Base-by-base conservation (phyloP, 306 rosid species). In the Cicer bijugum region DNA sequence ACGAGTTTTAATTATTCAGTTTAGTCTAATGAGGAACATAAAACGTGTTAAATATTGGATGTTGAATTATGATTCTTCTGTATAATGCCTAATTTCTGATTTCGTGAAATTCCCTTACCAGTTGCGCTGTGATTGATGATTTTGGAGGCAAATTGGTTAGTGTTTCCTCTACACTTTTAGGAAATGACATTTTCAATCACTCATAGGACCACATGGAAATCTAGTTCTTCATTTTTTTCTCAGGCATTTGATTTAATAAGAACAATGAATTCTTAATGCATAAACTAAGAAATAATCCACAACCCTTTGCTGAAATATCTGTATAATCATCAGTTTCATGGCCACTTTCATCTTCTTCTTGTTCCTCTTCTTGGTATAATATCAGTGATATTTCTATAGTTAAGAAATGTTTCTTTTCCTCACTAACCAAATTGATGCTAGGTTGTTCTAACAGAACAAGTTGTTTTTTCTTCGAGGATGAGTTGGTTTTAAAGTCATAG, bases 211-310 rank as follows among this genome's bases (percentile, higher is more conserved):
- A 72, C 69, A 68, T 17, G 70, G 81, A 74, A 60, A 77, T n/a
- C 17, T 17, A 17, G 17, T 17, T 80, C 77, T 78, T 42, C 86
- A 15, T 77, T 65, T 86, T 88, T 88, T 88, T 48, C 28, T 84
- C 96, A 0, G 91, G 81, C 28, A 88, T 67, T 51, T 90, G 76
- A 81, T 74, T 83, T 73, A 91, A 69, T 43, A 81, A 75, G 82
- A 88, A 81, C 75, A 87, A 35, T 33, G 98, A 89, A 79, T 81
- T 91, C 71, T 84, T 80, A 23, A 85, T 53, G 61, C 90, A 70
- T 52, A 89, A 81, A 16, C 81, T 71, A 3, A 91, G 83, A 84
- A 95, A 77, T 40, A 91, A 57, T 23, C 97, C 96, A 17, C 99
- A 91, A 75, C 99, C 97, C 82, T 84, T 88, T 33, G 89, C 77